phyloP scores from a whole-genome alignment of 2,329 filamentous ascomycete genomes.

The Fusarium neocosmosporiellum region DNA sequence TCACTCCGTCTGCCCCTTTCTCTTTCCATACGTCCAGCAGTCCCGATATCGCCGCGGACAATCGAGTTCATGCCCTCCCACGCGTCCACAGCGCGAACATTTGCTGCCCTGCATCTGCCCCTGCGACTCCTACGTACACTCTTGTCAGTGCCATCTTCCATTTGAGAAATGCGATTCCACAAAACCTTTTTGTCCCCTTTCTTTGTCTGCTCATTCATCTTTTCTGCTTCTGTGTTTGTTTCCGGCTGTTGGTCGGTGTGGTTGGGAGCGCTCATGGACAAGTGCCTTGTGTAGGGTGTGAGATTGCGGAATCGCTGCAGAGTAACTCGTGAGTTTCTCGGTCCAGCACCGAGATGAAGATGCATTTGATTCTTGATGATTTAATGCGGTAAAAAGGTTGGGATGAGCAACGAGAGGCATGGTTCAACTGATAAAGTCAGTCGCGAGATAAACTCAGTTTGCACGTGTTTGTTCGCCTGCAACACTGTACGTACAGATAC shows the following conservation, averaged over 20 bases:
- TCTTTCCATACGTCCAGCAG: not conserved
- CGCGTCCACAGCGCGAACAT: not conserved
- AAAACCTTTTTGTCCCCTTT: not conserved
- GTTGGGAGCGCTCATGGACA: not conserved
- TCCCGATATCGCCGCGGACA: not conserved
- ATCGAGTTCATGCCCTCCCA: not conserved
- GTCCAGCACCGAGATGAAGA: not conserved
- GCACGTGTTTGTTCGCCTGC: not conserved
- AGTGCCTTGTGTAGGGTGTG: not conserved
- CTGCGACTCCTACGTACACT: not conserved
- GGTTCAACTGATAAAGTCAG: not conserved
- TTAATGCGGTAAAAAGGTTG: not conserved
- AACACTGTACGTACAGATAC: not conserved
- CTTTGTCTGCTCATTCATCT: not conserved
- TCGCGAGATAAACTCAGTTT: not conserved
- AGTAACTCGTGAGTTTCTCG: not conserved
- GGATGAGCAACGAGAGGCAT: not conserved
- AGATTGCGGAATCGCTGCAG: not conserved
- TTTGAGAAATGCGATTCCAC: not conserved
- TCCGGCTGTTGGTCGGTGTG: not conserved
- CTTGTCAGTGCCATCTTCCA: not conserved
- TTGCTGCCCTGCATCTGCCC: not conserved
- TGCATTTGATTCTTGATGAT: not conserved
- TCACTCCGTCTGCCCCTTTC: not conserved
- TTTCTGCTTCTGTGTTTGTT: not conserved